phyloP scores from a whole-genome alignment of 495 filamentous ascomycete genomes.

The Trichoderma gamsii region DNA sequence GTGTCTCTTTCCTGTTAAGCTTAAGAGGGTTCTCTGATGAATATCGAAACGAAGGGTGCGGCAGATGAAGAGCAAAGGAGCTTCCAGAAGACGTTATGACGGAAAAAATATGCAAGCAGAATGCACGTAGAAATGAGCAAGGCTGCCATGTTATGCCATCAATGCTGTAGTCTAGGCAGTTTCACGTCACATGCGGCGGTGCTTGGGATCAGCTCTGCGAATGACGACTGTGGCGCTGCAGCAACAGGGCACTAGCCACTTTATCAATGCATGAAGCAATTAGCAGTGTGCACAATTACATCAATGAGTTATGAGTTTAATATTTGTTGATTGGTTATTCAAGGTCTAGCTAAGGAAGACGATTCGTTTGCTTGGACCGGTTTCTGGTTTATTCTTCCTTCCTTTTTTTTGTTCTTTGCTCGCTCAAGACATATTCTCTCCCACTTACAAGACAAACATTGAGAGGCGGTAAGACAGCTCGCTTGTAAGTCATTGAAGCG shows the following conservation, averaged over 20 bases:
- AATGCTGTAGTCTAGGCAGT: neutral
- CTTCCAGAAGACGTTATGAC: neutral
- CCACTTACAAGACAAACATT: neutral
- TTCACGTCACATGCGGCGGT: conserved; percentile 4
- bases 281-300: neutral
- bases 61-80: neutral
- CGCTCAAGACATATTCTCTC: neutral
- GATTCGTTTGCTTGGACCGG: neutral
- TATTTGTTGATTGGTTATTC: neutral
- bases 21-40: neutral
- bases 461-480: neutral
- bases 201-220: neutral
- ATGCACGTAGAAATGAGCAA: neutral
- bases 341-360: neutral
- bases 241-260: conserved; percentile 1
- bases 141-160: neutral
- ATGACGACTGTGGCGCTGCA: conserved; percentile 11
- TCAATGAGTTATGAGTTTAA: neutral
- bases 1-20: too few species aligned
- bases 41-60: neutral
- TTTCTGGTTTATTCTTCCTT: too few species aligned
- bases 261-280: neutral
- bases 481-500: neutral
- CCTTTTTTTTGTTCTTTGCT: neutral
- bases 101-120: neutral